Evolutionary conservation across 306 rosid species (phyloP).

Genomic region (Casuarina glauca): DNA sequence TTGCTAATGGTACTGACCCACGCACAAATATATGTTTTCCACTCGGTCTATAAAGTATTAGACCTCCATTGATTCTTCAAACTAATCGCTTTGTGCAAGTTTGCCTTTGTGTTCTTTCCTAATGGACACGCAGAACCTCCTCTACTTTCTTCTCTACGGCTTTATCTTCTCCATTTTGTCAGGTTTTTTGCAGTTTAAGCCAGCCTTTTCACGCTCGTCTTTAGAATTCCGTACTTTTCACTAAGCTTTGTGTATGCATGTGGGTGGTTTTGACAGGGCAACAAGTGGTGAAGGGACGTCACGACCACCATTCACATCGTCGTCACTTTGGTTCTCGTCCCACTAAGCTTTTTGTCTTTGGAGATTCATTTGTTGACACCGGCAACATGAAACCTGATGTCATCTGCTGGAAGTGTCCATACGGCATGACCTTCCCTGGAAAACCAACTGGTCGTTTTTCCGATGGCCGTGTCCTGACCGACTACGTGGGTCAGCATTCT

Average conservation of each 20-base stretch:
- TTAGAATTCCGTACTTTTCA: background rate
- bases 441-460: constrained; percentile 57
- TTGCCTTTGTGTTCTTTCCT: background rate
- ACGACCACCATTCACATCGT: background rate
- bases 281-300: constrained; percentile 1
- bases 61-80: no score
- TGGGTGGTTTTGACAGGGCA: constrained; percentile 4
- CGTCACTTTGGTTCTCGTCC: background rate
- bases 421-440: constrained; percentile 54
- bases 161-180: constrained; percentile 8
- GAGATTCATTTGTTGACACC: constrained; percentile 56
- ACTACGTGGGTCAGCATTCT: constrained; percentile 43
- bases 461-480: constrained; percentile 57
- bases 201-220: background rate
- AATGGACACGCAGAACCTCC: constrained; percentile 17
- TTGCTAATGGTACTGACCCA: no score
- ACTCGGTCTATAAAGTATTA: no score
- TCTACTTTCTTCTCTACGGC: constrained; percentile 4
- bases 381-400: constrained; percentile 37
- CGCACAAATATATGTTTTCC: no score
- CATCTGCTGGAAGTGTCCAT: constrained; percentile 35
- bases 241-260: background rate
- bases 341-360: constrained; percentile 48
- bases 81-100: background rate
- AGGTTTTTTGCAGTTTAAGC: background rate